A percentile compares a stretch with the other conserved stretches of the same genome.
phyloP scores from a whole-genome alignment of 495 filamentous ascomycete genomes.

The Alectoria sarmentosa region DNA sequence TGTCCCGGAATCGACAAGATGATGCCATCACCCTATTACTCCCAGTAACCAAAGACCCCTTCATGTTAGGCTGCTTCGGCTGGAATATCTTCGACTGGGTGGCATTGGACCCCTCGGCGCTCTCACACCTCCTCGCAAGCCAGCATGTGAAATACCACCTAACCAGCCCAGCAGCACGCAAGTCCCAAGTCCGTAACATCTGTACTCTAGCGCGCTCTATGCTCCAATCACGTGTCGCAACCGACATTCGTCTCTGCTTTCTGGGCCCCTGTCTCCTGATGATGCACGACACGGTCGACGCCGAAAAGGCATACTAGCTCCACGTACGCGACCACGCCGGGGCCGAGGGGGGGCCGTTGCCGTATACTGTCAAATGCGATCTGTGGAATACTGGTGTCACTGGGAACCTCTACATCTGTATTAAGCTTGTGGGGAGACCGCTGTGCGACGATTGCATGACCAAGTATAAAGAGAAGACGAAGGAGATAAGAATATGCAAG shows the following conservation, averaged over 20 bases:
- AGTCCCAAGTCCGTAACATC: neutral
- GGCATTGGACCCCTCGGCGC: neutral
- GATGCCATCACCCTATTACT: neutral
- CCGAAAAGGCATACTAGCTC: too few species aligned
- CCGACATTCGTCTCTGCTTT: neutral
- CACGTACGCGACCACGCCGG: too few species aligned
- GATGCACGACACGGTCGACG: too few species aligned
- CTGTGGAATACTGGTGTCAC: neutral
- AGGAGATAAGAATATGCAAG: neutral
- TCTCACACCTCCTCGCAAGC: neutral
- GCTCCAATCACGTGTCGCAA: neutral
- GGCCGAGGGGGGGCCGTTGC: neutral
- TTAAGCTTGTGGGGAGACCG: too few species aligned
- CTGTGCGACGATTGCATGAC: neutral
- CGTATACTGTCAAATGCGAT: neutral
- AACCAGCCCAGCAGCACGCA: neutral
- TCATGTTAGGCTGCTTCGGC: neutral
- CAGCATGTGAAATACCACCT: neutral
- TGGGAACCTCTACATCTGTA: neutral
- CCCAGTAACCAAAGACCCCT: neutral
- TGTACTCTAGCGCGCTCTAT: neutral
- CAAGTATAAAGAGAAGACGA: neutral
- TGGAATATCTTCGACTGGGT: neutral
- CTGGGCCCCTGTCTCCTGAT: neutral
- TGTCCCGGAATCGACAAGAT: neutral